A percentile compares a stretch with the other conserved stretches of the same genome.
These are phyloP conservation scores for Boletus sp. DNA, from an alignment of 768 basidiomycete genomes.

Conservation along the genomic window DNA sequence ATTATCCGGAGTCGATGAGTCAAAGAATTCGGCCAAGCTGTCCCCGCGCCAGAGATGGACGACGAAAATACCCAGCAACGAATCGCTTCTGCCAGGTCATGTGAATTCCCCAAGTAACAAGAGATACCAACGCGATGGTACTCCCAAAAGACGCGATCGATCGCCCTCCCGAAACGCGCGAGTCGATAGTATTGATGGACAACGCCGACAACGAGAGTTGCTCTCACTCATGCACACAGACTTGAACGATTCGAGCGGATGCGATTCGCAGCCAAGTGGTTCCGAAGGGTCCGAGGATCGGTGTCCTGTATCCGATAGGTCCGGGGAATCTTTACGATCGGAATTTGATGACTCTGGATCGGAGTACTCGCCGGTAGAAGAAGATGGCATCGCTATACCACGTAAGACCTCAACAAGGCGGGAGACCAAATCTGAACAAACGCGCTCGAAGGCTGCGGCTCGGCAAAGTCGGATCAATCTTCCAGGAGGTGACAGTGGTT, in stretches of 20 bases:
- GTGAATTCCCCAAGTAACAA: conserved; percentile 8
- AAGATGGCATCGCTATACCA: conserved; percentile 5
- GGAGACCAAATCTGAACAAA: conserved; percentile 9
- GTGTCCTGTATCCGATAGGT: conserved; percentile 14
- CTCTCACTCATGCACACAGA: conserved; percentile 6
- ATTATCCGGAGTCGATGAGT: conserved; percentile 13
- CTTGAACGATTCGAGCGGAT: conserved; percentile 13
- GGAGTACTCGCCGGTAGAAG: conserved; percentile 32
- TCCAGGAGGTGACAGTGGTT: conserved; percentile 4
- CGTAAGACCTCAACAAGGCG: not conserved
- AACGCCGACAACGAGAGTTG: conserved; percentile 22
- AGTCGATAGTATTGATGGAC: conserved; percentile 8
- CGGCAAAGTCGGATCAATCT: conserved; percentile 6
- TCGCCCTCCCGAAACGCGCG: conserved; percentile 3
- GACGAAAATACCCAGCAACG: conserved; percentile 6
- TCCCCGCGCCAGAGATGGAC: conserved; percentile 17
- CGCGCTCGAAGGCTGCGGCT: not conserved
- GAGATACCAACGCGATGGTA: conserved; percentile 7
- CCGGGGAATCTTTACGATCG: conserved; percentile 20
- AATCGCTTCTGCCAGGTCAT: conserved; percentile 1
- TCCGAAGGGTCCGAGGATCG: conserved; percentile 15
- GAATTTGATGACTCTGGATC: conserved; percentile 28
- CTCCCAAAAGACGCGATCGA: conserved; percentile 13
- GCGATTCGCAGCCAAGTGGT: conserved; percentile 19
- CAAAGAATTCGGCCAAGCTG: conserved; percentile 9